Percentiles rank a stretch among this genome's conserved stretches.
These are phyloP conservation scores for Pseudocercospora vitis DNA, from an alignment of 2,329 filamentous ascomycete species.

Conservation along the genomic window DNA sequence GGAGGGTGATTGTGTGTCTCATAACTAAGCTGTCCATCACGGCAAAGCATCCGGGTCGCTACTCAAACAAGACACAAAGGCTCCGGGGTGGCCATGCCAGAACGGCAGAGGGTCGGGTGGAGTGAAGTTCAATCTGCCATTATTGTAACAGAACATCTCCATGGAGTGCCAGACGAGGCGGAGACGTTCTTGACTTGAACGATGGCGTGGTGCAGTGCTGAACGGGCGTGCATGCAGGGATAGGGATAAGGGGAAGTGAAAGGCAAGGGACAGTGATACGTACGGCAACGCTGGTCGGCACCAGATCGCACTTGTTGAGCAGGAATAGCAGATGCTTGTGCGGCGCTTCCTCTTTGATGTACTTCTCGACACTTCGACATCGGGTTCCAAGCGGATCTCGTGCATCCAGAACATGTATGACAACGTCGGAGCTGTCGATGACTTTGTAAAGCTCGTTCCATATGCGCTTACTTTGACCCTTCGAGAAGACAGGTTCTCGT, in stretches of 20 bases:
- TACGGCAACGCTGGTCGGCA: conserved; percentile 92
- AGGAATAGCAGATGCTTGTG: conserved; percentile 95
- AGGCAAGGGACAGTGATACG: conserved; percentile 58
- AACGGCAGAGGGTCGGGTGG: conserved; percentile 76
- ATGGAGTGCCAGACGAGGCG: conserved; percentile 60
- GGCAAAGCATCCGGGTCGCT: conserved; percentile 73
- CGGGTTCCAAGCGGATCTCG: conserved; percentile 86
- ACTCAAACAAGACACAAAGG: conserved; percentile 91
- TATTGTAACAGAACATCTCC: conserved; percentile 96
- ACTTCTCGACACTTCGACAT: conserved; percentile 88
- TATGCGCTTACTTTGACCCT: conserved; percentile 92
- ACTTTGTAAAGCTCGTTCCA: conserved; percentile 95
- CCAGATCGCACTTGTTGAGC: conserved; percentile 87
- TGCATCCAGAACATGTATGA: conserved; percentile 91
- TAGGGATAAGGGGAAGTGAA: conserved; percentile 14
- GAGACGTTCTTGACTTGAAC: conserved; percentile 89
- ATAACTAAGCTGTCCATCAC: conserved; percentile 97
- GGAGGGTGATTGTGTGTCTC: conserved; percentile 74
- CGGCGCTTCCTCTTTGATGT: conserved; percentile 85
- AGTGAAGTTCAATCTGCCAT: conserved; percentile 84
- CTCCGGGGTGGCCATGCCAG: conserved; percentile 74
- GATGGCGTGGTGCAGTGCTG: conserved; percentile 57
- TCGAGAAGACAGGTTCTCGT: conserved; percentile 77
- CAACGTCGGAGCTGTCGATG: conserved; percentile 91
- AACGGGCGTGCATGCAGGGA: conserved; percentile 20